Conservation (phyloP, 179 eudicot genomes). For the Gypsophila paniculata region DNA sequence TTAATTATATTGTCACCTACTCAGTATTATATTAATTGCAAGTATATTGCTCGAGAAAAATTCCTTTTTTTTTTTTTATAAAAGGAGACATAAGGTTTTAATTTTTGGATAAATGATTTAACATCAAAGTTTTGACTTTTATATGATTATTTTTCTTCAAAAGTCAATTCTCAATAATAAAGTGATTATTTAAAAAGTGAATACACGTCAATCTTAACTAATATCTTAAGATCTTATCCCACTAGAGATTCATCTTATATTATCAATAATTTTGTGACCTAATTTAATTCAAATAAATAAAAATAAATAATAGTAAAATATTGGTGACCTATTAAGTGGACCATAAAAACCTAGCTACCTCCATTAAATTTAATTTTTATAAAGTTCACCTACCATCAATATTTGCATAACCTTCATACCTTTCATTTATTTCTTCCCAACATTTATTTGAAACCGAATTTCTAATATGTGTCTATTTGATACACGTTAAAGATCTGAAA, state of each 20-base stretch:
- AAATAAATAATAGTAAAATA: background rate
- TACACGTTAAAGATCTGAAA: background rate
- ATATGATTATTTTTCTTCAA: background rate
- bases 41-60: too few relatives aligned
- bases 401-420: background rate
- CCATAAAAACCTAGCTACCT: conserved; percentile 32
- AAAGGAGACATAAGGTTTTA: too few relatives aligned
- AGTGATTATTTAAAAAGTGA: conserved; percentile 30
- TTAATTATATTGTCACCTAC: too few relatives aligned
- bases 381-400: conserved; percentile 36
- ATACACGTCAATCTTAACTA: conserved; percentile 23
- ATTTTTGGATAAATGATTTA: too few relatives aligned
- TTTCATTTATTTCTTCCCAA: conserved; percentile 10
- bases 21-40: too few relatives aligned
- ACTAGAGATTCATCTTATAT: conserved; percentile 13
- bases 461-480: too few relatives aligned
- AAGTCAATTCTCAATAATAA: background rate
- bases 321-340: conserved; percentile 24
- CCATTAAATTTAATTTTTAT: conserved; percentile 28
- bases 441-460: background rate
- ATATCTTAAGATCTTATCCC: conserved; percentile 1
- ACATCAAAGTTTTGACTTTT: too few relatives aligned
- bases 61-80: too few relatives aligned
- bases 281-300: conserved; percentile 9
- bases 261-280: background rate